Evolutionary conservation across 2,329 filamentous ascomycete species (phyloP).

Genomic region (Harringtonia lauricola): DNA sequence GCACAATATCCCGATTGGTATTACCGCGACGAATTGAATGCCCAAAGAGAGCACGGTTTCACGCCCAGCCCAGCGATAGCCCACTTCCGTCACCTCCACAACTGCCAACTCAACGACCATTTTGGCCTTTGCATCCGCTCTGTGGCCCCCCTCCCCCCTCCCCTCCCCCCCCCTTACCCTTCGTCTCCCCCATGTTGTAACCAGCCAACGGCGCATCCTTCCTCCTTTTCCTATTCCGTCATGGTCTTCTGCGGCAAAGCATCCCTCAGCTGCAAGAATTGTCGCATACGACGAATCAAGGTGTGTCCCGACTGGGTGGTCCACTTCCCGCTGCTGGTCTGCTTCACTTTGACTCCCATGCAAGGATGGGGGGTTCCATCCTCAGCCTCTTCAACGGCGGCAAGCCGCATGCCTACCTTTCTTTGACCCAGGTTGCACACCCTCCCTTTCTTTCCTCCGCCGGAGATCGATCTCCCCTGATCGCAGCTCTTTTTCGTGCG

Average conservation of each 20-base stretch:
- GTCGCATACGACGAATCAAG: constrained; percentile 43
- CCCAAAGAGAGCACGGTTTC: neutral
- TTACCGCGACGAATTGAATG: neutral
- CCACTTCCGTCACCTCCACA: too few relatives aligned
- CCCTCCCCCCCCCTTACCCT: neutral
- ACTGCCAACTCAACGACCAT: neutral
- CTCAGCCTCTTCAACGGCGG: too few relatives aligned
- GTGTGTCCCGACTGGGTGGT: constrained; percentile 21
- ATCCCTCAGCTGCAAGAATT: constrained; percentile 42
- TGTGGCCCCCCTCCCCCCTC: neutral
- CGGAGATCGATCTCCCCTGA: too few relatives aligned
- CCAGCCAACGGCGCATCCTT: too few relatives aligned
- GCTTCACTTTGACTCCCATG: too few relatives aligned
- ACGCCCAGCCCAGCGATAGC: neutral
- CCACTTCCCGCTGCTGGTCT: neutral
- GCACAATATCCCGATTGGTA: neutral
- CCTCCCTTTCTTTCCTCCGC: too few relatives aligned
- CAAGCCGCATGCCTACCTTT: neutral
- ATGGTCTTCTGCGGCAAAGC: constrained; percentile 49
- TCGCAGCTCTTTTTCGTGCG: too few relatives aligned
- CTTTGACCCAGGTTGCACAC: neutral
- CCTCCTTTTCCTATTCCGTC: constrained; percentile 2
- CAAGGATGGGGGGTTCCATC: too few relatives aligned
- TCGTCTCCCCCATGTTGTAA: neutral
- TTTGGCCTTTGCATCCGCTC: neutral